Evolutionary conservation across 768 basidiomycete species (phyloP), one percentile per base, ranked within the genome.

Genomic region (Crucibulum laeve): DNA sequence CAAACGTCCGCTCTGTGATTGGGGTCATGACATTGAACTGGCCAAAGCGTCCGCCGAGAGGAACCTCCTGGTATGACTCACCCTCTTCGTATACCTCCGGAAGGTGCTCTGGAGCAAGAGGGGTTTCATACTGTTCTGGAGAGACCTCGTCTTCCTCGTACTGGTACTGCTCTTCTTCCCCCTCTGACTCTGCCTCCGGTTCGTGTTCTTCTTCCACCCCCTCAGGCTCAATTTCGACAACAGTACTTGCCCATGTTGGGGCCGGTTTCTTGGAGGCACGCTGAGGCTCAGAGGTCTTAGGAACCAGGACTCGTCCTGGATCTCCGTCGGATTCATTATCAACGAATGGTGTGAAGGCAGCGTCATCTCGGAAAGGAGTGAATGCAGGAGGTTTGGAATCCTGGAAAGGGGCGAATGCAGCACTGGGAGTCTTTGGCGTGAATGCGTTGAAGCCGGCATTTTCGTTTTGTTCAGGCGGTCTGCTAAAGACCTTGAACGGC

Each of bases 11-110:
- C 63, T 99, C 96, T 10, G 91, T 91, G 62, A 98, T 97, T 2
- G 96, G 95, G 6, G 95, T 98, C 92, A 99, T 93, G 44, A 94
- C 84, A 56, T 87, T 83, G 65, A 97, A 88, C 45, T 77, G 73
- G 25, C 86, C 87, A 57, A 89, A 87, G 21, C 88, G 78, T 14
- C 87, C 83, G 13, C 84, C 85, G 40, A 84, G 69, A 22, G 86
- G 84, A 15, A 73, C 64, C 18, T 74, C 69, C 38, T 65, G 68
- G 46, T 65, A 71, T 5, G 63, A 68, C 23, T 68, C 62, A 4
- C 58, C 64, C 28, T 68, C 68, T 13, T 72, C 69, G n/a, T 53
- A 57, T 13, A 59, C 58, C 18, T 63, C 56, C 7, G 55, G 56
- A 5, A 53, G 38, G 30, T 59, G 58, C 34, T 61, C 61, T 1